phyloP scores from a whole-genome alignment of 305 asterid genomes.

The Fraxinus platypoda region DNA sequence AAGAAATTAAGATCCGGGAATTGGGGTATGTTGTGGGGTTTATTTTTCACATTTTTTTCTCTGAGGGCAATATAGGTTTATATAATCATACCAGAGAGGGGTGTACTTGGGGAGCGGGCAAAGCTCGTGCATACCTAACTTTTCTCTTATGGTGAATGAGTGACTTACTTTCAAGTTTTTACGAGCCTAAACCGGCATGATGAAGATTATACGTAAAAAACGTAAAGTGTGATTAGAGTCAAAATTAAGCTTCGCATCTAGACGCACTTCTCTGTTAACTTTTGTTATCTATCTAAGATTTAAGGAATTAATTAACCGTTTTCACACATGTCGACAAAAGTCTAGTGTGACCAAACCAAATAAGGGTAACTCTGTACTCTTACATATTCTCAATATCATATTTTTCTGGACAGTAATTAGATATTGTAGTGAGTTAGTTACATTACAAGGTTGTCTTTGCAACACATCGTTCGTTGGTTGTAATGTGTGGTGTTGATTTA shows the following conservation, averaged over 20 bases:
- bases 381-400: no score
- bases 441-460: background rate
- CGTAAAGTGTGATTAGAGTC: no score
- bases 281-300: no score
- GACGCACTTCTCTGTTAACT: no score
- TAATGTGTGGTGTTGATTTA: background rate
- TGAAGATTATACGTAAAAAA: no score
- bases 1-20: background rate
- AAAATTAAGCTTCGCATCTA: no score
- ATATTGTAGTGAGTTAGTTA: background rate
- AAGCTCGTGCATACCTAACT: slow-evolving; percentile 8
- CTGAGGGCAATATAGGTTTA: background rate
- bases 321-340: background rate
- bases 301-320: background rate
- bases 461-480: background rate
- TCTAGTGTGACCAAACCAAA: background rate
- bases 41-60: background rate
- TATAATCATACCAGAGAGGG: background rate
- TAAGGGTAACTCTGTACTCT: background rate
- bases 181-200: no score
- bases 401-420: background rate
- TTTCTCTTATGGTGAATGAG: background rate
- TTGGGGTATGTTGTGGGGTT: background rate
- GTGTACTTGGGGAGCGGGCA: background rate
- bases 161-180: background rate